Evolutionary conservation across 2,329 filamentous ascomycete genomes (phyloP).

Genomic region (Huntiella decipiens): DNA sequence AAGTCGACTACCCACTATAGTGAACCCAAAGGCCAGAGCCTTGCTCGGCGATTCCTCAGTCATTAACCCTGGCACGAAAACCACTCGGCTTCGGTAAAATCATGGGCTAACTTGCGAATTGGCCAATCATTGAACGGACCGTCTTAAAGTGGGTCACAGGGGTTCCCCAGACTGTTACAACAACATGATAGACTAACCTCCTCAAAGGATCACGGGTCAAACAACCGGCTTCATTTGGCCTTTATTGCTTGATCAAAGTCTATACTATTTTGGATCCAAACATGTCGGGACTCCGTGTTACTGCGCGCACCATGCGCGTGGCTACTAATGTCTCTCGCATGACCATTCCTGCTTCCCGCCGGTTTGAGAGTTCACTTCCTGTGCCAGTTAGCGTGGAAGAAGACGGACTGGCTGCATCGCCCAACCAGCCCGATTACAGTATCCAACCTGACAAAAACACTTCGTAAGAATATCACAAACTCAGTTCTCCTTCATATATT

Average conservation of each 20-base stretch:
- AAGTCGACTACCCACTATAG: conserved; percentile 7
- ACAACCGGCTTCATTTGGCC: background rate
- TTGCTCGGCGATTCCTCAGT: conserved; percentile 2
- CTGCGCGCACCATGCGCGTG: background rate
- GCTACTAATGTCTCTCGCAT: conserved; percentile 13
- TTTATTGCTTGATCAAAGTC: background rate
- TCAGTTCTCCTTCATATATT: background rate
- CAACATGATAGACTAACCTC: background rate
- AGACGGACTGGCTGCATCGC: conserved; percentile 20
- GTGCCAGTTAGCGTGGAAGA: conserved; percentile 22
- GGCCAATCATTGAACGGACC: conserved; percentile 23
- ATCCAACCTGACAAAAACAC: conserved; percentile 72
- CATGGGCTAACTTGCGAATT: conserved; percentile 19
- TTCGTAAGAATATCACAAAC: conserved; percentile 38
- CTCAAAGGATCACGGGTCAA: conserved; percentile 5
- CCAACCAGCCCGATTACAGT: conserved; percentile 62
- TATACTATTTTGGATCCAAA: background rate
- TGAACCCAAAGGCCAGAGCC: conserved; percentile 10
- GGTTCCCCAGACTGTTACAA: background rate
- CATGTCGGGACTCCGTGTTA: conserved; percentile 5
- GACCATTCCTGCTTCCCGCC: conserved; percentile 24
- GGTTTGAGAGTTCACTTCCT: conserved; percentile 33
- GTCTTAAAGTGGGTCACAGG: background rate
- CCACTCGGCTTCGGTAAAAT: conserved; percentile 29
- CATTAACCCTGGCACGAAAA: conserved; percentile 22